Evolutionary conservation across 1,139 yeast genomes (phyloP), one percentile per base, ranked within the genome.

Genomic region (Taphrina sp.): DNA sequence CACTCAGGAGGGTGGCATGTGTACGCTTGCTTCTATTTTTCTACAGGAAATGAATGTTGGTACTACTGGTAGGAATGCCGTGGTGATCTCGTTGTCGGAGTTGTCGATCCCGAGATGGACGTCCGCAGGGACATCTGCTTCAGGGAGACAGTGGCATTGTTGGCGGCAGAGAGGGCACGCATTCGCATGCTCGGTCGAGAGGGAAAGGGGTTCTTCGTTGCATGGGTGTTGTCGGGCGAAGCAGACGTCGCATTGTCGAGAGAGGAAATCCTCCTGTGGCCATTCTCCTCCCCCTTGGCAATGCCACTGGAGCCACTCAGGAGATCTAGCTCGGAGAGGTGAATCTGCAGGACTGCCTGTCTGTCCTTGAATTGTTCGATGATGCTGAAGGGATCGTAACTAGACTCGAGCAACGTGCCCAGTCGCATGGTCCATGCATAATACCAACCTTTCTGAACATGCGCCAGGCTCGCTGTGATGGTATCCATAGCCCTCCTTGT

Each of bases 381-480:
- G 17, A 43, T 20, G 36, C 31, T 23, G 16, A 38, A 22, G 3
- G 47, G 29, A 19, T 29, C 38, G 19, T 38, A 31, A 22, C 20
- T 38, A 14, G 4, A 5, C 5, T 10, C n/a, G 3, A 43, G 17
- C 26, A 43, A 17, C 3, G 2, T n/a, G 12, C 47, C 37, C 10
- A 43, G 7, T 8, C 38, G 16, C 26, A 2, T 12, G 28, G 20
- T 3, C 54, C 54, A 49, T 8, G 46, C 12, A 23, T 35, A 39
- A 20, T 31, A 49, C 54, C 54, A 49, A 7, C 31, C 28, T 10
- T 35, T 39, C 26, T 49, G 54, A 4, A 49, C 44, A 24, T 24
- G 7, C 26, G 46, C 36, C 26, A 49, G 29, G 7, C 46, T 28
- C 12, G 20, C 17, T 37, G 37, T 14, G 16, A 49, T 31, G 16